Evolutionary conservation across 2,329 filamentous ascomycete genomes (phyloP), one percentile per base, ranked within the genome.

Genomic region (Neopestalotiopsis sp.): DNA sequence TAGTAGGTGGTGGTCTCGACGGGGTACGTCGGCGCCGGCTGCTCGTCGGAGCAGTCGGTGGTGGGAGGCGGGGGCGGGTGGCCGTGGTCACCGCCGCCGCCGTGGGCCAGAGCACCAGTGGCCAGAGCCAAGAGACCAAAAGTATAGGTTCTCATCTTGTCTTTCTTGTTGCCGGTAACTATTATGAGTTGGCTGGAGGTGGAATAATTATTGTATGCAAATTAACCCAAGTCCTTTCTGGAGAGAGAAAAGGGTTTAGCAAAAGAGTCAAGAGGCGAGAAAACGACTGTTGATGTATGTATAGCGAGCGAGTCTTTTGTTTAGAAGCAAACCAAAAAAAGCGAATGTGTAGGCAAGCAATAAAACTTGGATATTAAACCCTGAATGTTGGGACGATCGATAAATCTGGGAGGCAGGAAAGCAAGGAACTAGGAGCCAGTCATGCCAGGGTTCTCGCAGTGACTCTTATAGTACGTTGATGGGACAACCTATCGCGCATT

Each of bases 91-190:
- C 42, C 40, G 42, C 40, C 20, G 20, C 30, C 53, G 45, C 64
- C 64, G 42, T 58, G 64, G 30, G 59, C 59, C 30, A 38, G 32
- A 10, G 32, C 59, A 66, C 64, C 64, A 38, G 65, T 62, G 66
- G 68, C 68, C 53, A 70, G 38, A 32, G 68, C 62, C 34, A 67
- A 42, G 56, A 65, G 38, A 61, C 14, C 40, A 32, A 70, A 42
- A 24, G 58, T 49, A 3, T 40, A 40, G 24, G 62, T 61, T 57
- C 61, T 70, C 68, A 68, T 68, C 5, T 42, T 69, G 59, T 32
- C 32, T 34, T 56, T 59, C 12, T n/a, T 58, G 30, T 28, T 12
- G 38, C 20, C 28, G 49, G 34, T n/a, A 34, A 61, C 4, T 34
- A 17, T 61, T 28, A 20, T 17, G 12, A 61, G 32, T 28, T 38